These are phyloP conservation scores for Zoysia pacifica DNA, from an alignment of 176 grass and related monocot species.

Conservation along the genomic window DNA sequence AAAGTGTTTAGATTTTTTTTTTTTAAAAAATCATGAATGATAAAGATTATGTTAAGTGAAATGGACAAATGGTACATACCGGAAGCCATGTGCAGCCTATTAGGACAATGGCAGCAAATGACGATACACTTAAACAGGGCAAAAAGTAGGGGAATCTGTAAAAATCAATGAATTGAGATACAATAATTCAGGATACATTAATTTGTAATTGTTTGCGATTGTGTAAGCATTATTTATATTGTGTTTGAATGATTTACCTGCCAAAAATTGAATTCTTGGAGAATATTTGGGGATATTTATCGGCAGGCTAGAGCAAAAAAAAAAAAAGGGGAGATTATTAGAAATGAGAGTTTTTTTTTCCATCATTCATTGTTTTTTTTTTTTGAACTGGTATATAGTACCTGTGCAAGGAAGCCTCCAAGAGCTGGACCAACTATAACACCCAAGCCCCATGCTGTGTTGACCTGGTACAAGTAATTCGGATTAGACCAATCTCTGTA, in stretches of 20 bases:
- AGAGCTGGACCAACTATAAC: conserved; percentile 77
- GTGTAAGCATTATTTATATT: conserved; percentile 16
- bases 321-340: conserved; percentile 9
- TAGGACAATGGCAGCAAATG: conserved; percentile 55
- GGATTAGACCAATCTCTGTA: background rate
- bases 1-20: background rate
- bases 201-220: background rate
- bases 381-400: conserved; percentile 18
- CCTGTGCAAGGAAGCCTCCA: conserved; percentile 85
- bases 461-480: conserved; percentile 37
- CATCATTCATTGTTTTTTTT: background rate
- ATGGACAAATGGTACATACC: conserved; percentile 51
- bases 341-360: background rate
- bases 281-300: conserved; percentile 75
- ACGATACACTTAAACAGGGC: conserved; percentile 60
- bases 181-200: background rate
- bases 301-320: conserved; percentile 55
- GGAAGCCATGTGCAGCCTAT: conserved; percentile 72
- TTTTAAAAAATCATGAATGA: background rate
- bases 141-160: conserved; percentile 84
- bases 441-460: conserved; percentile 66
- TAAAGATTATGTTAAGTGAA: background rate
- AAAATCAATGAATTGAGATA: conserved; percentile 29
- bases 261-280: conserved; percentile 53
- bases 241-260: conserved; percentile 48